phyloP scores from a whole-genome alignment of 805 yeast genomes.

The Kuraishia piskuri region DNA sequence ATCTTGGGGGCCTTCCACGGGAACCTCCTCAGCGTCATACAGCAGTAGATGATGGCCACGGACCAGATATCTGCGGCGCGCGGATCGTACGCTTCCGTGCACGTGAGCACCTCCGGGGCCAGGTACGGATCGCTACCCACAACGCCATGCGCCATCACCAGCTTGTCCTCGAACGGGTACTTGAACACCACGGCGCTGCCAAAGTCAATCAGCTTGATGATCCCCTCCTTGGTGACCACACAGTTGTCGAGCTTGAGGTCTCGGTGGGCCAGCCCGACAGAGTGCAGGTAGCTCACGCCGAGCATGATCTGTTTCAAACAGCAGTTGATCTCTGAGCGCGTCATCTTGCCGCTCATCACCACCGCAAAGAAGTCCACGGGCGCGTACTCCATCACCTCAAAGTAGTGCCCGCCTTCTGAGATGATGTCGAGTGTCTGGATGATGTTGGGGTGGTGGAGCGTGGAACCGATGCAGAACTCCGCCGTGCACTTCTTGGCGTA shows the following conservation, averaged over 20 bases:
- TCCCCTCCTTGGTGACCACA: slow-evolving; percentile 66
- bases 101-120: slow-evolving; percentile 68
- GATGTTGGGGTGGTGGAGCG: slow-evolving; percentile 73
- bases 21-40: slow-evolving; percentile 77
- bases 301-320: slow-evolving; percentile 66
- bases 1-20: slow-evolving; percentile 82
- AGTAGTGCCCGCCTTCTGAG: slow-evolving; percentile 60
- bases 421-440: slow-evolving; percentile 72
- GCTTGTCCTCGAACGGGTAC: slow-evolving; percentile 59
- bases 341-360: slow-evolving; percentile 80
- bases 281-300: slow-evolving; percentile 69
- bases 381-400: slow-evolving; percentile 80
- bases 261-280: slow-evolving; percentile 74
- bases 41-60: slow-evolving; percentile 74
- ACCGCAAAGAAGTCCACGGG: slow-evolving; percentile 81
- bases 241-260: slow-evolving; percentile 80
- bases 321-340: slow-evolving; percentile 74
- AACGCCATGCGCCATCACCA: slow-evolving; percentile 60
- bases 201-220: slow-evolving; percentile 71
- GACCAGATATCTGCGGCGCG: slow-evolving; percentile 81
- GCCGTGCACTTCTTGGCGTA: slow-evolving; percentile 83
- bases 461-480: slow-evolving; percentile 82
- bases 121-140: slow-evolving; percentile 84
- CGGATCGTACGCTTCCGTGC: slow-evolving; percentile 57
- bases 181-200: slow-evolving; percentile 80